Percentiles rank a stretch among this genome's conserved stretches.
These are phyloP conservation scores for Fusarium longipes DNA, from an alignment of 2,329 filamentous ascomycete species.

Conservation along the genomic window DNA sequence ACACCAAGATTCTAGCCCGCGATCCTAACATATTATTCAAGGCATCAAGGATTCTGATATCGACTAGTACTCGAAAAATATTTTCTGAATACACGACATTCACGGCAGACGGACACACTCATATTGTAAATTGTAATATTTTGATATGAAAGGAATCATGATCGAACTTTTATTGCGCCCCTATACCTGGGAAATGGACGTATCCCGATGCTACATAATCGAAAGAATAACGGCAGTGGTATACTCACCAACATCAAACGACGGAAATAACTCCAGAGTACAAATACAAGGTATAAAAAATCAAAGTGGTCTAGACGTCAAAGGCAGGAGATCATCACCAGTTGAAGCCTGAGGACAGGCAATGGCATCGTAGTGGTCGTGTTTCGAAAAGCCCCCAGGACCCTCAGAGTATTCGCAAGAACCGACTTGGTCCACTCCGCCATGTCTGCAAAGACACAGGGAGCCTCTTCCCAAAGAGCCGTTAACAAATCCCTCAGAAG, in stretches of 20 bases:
- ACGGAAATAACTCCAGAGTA: slow-evolving; percentile 34
- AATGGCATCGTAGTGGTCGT: slow-evolving; percentile 33
- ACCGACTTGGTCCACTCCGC: slow-evolving; percentile 49
- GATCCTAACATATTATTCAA: too few species aligned
- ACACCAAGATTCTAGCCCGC: too few species aligned
- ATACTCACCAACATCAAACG: slow-evolving; percentile 46
- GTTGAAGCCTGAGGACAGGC: slow-evolving; percentile 29
- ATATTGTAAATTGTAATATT: not conserved
- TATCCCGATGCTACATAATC: slow-evolving; percentile 37
- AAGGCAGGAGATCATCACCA: slow-evolving; percentile 33
- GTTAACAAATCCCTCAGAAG: slow-evolving; percentile 57
- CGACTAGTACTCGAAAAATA: slow-evolving; percentile 18
- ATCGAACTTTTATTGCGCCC: slow-evolving; percentile 48
- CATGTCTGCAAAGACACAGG: slow-evolving; percentile 24
- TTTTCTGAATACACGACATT: slow-evolving; percentile 21
- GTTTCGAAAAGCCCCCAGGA: slow-evolving; percentile 53
- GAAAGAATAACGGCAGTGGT: slow-evolving; percentile 42
- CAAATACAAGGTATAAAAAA: slow-evolving; percentile 33
- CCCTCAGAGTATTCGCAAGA: slow-evolving; percentile 53
- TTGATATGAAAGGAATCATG: slow-evolving; percentile 30
- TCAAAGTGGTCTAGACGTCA: slow-evolving; percentile 30
- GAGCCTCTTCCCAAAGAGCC: slow-evolving; percentile 49
- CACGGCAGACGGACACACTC: not conserved
- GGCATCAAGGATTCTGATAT: not conserved
- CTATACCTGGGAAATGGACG: slow-evolving; percentile 38